Evolutionary conservation across 1,284 basidiomycete genomes (phyloP), one percentile per base, ranked within the genome.

Genomic region (Ceratobasidium sp.): DNA sequence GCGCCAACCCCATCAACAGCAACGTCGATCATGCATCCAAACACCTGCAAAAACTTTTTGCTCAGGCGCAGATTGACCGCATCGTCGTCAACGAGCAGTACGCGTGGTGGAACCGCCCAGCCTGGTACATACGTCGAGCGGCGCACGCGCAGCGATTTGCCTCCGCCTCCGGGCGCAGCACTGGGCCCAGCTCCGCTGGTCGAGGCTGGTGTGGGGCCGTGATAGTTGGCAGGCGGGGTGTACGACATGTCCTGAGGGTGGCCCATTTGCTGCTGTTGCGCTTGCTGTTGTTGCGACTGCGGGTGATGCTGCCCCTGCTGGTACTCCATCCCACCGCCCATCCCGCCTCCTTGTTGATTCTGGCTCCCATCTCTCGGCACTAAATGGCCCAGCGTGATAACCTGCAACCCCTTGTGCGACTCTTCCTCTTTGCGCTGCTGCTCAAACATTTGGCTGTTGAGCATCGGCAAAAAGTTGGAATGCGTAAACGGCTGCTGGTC

Each of bases 31-130:
- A 91, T 90, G 81, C 96, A 98, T 63, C 96, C 96, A 82, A 97
- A 97, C 62, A 98, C 92, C 83, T 98, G 92, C 80, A 98, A 82
- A 81, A 98, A 98, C 84, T 97, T 98, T 85, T 90, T 93, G 77
- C 92, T 92, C 74, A 98, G 83, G 79, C 91, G 91, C 69, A 96
- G 84, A 81, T 92, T 96, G 29, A 98, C 94, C 16, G 92, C 92
- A 80, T 98, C 96, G 81, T 98, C 96, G 81, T 98, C 96, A 19
- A 98, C 96, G 3, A 98, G 87, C 69, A 98, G 83, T 68, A 98
- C 96, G 1, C 92, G 84, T 1, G 94, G 94, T 0, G 93, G 90
- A 0, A 94, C 91, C 0, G 92, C 90, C 94, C 94, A 96, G 5
- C 91, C 92, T 0, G 95, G 95, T 0, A 95, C 92, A 79, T 94